Conservation (phyloP, 2,329 filamentous ascomycete genomes). For the Pseudogymnoascus sp. region DNA sequence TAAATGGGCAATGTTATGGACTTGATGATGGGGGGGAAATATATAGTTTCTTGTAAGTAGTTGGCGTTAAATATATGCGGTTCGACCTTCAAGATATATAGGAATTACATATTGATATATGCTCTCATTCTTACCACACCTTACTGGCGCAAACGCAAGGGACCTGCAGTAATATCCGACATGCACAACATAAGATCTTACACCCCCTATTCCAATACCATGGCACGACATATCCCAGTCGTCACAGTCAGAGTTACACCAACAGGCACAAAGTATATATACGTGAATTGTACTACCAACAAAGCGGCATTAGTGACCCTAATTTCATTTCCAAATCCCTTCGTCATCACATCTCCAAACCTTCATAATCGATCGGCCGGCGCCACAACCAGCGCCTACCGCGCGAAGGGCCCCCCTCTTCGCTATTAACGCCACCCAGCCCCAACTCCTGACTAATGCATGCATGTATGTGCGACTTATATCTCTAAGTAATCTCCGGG, state of each 20-base stretch:
- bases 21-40: not conserved
- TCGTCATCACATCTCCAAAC: not conserved
- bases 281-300: conserved; percentile 8
- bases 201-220: not conserved
- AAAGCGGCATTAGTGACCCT: not conserved
- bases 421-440: conserved; percentile 5
- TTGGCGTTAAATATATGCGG: not conserved
- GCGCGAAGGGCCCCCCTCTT: conserved; percentile 1
- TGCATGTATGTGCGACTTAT: conserved; percentile 1
- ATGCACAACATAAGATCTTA: not conserved
- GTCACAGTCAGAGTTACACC: not conserved
- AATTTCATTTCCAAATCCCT: conserved; percentile 3
- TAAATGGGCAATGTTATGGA: not conserved
- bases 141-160: not conserved
- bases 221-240: not conserved
- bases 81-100: not conserved
- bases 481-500: not conserved
- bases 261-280: conserved; percentile 2
- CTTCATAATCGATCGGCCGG: conserved; percentile 4
- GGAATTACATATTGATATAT: not conserved
- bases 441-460: conserved; percentile 7
- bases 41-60: not conserved
- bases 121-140: not conserved
- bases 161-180: not conserved
- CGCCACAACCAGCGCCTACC: conserved; percentile 6